Conservation (phyloP, 257 asterid species). For the Rhazya stricta region DNA sequence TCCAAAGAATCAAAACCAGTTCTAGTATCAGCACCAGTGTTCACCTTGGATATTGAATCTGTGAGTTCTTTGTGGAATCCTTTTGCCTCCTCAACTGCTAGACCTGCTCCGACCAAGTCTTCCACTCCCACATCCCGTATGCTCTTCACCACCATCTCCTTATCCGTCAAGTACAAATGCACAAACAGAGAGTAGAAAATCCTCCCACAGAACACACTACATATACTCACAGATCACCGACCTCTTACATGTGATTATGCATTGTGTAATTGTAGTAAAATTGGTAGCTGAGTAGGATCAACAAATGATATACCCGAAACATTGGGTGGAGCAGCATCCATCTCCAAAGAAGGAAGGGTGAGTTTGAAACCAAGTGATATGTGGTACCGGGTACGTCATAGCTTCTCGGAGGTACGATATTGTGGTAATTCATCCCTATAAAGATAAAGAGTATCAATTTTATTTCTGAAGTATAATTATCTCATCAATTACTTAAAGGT, state of each 20-base stretch:
- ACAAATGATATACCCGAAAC: background rate
- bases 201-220: background rate
- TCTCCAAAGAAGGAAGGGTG: background rate
- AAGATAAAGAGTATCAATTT: no score
- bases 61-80: constrained; percentile 38
- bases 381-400: no score
- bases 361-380: no score
- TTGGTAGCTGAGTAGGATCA: background rate
- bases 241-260: background rate
- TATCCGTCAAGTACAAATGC: background rate
- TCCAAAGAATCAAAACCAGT: constrained; percentile 21
- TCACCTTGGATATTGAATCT: constrained; percentile 22
- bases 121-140: constrained; percentile 45
- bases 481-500: no score
- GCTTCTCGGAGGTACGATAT: no score
- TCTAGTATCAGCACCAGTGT: background rate
- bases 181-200: background rate
- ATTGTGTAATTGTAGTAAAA: background rate
- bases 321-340: background rate
- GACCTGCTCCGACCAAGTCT: constrained; percentile 53
- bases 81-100: constrained; percentile 48
- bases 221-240: background rate
- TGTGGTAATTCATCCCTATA: no score
- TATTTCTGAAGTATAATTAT: no score
- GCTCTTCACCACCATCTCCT: constrained; percentile 41